Percentiles rank a stretch among this genome's conserved stretches.
These are phyloP conservation scores for Pseudocercospora macadamiae DNA, from an alignment of 2,329 filamentous ascomycete genomes.

Conservation along the genomic window DNA sequence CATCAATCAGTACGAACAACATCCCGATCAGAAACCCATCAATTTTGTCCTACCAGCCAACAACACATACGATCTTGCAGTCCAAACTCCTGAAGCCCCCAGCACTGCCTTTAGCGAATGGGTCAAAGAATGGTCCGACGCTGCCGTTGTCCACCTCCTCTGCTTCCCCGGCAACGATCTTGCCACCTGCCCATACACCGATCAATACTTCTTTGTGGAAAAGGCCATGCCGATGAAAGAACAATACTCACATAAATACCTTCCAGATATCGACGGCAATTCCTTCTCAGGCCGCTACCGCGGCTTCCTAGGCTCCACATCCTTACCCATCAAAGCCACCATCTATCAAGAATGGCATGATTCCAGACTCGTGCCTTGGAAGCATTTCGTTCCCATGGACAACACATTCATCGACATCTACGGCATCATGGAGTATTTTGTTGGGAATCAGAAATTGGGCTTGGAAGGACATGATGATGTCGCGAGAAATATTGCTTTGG, in stretches of 20 bases:
- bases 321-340: slow-evolving; percentile 40
- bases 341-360: slow-evolving; percentile 45
- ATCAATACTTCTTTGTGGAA: slow-evolving; percentile 43
- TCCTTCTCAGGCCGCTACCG: slow-evolving; percentile 43
- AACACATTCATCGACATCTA: slow-evolving; percentile 35
- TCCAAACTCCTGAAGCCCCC: slow-evolving; percentile 24
- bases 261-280: slow-evolving; percentile 76
- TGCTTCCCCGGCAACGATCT: slow-evolving; percentile 47
- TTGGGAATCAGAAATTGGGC: slow-evolving; percentile 50
- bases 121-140: slow-evolving; percentile 44
- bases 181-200: slow-evolving; percentile 51
- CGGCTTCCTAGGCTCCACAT: slow-evolving; percentile 31
- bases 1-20: slow-evolving; percentile 54
- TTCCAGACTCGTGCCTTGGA: slow-evolving; percentile 40
- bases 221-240: slow-evolving; percentile 40
- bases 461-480: slow-evolving; percentile 53
- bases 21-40: slow-evolving; percentile 35
- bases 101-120: slow-evolving; percentile 42
- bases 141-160: slow-evolving; percentile 48
- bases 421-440: slow-evolving; percentile 51
- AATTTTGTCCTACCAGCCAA: slow-evolving; percentile 45
- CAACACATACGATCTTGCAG: slow-evolving; percentile 43
- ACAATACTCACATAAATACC: slow-evolving; percentile 62
- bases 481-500: slow-evolving; percentile 66
- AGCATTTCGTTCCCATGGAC: slow-evolving; percentile 41